Evolutionary conservation across 2,329 filamentous ascomycete genomes (phyloP).

Genomic region (Paramyrothecium sp.): DNA sequence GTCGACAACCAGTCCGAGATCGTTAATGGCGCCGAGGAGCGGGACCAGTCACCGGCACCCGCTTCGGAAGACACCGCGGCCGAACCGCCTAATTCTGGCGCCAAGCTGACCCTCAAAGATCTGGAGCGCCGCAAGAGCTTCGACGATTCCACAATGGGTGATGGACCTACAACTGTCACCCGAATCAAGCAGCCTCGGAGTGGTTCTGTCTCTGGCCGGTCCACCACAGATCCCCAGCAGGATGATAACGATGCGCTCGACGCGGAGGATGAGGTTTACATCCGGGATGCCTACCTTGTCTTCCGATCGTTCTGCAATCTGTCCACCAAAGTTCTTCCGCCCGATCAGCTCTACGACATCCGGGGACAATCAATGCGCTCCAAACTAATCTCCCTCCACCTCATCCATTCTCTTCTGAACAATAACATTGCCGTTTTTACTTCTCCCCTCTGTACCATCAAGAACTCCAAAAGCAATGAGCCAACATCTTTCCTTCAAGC

Average conservation of each 20-base stretch:
- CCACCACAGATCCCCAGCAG: slow-evolving; percentile 51
- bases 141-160: slow-evolving; percentile 64
- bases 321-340: slow-evolving; percentile 84
- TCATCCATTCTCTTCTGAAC: slow-evolving; percentile 92
- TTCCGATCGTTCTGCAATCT: slow-evolving; percentile 98
- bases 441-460: slow-evolving; percentile 88
- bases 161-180: slow-evolving; percentile 66
- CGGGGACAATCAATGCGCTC: slow-evolving; percentile 96
- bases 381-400: slow-evolving; percentile 90
- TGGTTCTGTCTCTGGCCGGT: slow-evolving; percentile 51
- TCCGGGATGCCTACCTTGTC: slow-evolving; percentile 94
- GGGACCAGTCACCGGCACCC: slow-evolving; percentile 30
- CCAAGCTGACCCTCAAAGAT: slow-evolving; percentile 65
- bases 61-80: slow-evolving; percentile 25
- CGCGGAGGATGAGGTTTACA: slow-evolving; percentile 90
- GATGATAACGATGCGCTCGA: slow-evolving; percentile 62
- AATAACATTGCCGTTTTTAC: slow-evolving; percentile 91
- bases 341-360: slow-evolving; percentile 89
- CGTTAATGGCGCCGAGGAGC: slow-evolving; percentile 30
- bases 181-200: slow-evolving; percentile 50
- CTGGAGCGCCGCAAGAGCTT: slow-evolving; percentile 68
- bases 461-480: slow-evolving; percentile 83
- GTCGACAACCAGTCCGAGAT: slow-evolving; percentile 37
- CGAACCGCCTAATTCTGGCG: slow-evolving; percentile 33
- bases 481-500: slow-evolving; percentile 90